Percentiles rank a stretch among this genome's conserved stretches.
Evolutionary conservation across 2,329 filamentous ascomycete species (phyloP).

Genomic region (Curvularia sp.): DNA sequence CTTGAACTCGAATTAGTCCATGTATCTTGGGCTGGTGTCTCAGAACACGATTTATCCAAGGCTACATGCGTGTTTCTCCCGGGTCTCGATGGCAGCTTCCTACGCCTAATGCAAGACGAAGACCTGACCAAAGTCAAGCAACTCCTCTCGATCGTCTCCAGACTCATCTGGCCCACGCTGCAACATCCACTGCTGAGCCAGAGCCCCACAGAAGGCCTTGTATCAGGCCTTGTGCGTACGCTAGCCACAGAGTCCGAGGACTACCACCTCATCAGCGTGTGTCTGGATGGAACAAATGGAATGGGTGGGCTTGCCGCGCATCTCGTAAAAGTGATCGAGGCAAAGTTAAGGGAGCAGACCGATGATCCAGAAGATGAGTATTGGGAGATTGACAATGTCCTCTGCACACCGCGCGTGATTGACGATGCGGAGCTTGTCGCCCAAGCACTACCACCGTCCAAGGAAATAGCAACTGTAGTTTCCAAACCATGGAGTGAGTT

Average conservation of each 20-base stretch:
- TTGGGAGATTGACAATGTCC: conserved; percentile 10
- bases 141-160: conserved; percentile 4
- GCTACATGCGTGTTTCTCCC: conserved; percentile 18
- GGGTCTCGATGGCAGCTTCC: conserved; percentile 12
- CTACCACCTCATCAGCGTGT: conserved; percentile 18
- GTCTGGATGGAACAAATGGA: conserved; percentile 3
- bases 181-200: not conserved
- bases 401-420: conserved; percentile 19
- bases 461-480: conserved; percentile 21
- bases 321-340: conserved; percentile 7
- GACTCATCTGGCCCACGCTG: conserved; percentile 15
- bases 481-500: conserved; percentile 19
- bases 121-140: conserved; percentile 14
- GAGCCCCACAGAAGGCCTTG: conserved; percentile 16
- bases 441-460: conserved; percentile 2
- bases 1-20: not conserved
- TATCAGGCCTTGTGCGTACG: conserved; percentile 21
- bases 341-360: not conserved
- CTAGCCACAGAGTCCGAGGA: conserved; percentile 21
- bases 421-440: conserved; percentile 10
- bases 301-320: not conserved
- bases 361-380: conserved; percentile 24
- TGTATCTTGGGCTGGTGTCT: conserved; percentile 7
- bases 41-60: conserved; percentile 7
- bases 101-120: conserved; percentile 15